phyloP scores from a whole-genome alignment of 1,284 basidiomycete species.

The Hypsizygus ulmarius region DNA sequence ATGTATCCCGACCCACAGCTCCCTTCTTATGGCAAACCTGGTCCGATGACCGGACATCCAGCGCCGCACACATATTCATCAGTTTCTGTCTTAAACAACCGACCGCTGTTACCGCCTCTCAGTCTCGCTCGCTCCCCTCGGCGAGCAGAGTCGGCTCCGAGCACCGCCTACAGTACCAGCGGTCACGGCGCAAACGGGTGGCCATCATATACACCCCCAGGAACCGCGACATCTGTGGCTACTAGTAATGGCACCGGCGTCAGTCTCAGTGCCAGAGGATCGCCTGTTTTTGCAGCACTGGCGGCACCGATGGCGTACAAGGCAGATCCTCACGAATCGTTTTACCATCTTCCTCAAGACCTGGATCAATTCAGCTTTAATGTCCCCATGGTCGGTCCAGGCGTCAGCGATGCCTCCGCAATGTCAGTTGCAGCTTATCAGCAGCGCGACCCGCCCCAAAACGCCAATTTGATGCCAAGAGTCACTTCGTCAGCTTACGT shows the following conservation, averaged over 20 bases:
- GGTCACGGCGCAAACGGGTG: conserved; percentile 44
- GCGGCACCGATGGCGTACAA: conserved; percentile 27
- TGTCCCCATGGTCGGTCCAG: conserved; percentile 28
- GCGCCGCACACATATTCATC: conserved; percentile 11
- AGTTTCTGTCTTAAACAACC: conserved; percentile 20
- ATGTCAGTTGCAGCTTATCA: conserved; percentile 18
- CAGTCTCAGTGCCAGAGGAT: conserved; percentile 39
- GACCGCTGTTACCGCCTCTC: conserved; percentile 39
- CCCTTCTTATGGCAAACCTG: conserved; percentile 14
- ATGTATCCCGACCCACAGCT: conserved; percentile 12
- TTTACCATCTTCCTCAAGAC: conserved; percentile 39
- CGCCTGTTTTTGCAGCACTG: conserved; percentile 38
- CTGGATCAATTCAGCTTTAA: conserved; percentile 44
- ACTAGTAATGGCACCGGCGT: conserved; percentile 40
- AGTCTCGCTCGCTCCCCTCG: conserved; percentile 32
- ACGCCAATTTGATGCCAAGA: conserved; percentile 19
- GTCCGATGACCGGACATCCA: conserved; percentile 10
- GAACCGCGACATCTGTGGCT: conserved; percentile 46
- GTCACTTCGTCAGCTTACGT: conserved; percentile 24
- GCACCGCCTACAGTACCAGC: conserved; percentile 45
- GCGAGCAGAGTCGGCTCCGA: conserved; percentile 47
- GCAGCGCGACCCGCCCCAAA: conserved; percentile 20
- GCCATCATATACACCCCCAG: conserved; percentile 58
- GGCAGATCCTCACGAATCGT: conserved; percentile 33
- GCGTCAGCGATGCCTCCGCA: conserved; percentile 24